phyloP scores from a whole-genome alignment of 768 basidiomycete species.

The Leccinum uliginosum region DNA sequence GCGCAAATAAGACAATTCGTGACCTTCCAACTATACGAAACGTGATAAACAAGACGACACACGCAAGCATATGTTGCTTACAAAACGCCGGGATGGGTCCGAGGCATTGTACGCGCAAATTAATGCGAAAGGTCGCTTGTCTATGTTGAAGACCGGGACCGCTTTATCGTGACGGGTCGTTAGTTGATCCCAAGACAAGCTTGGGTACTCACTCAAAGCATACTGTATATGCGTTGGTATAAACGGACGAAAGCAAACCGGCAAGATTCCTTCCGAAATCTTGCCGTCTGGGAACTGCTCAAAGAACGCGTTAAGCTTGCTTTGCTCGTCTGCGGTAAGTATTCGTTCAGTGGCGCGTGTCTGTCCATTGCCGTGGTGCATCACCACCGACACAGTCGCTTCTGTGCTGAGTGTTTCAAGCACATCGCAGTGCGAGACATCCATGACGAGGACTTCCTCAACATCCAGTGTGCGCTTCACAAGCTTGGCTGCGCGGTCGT shows the following conservation, averaged over 20 bases:
- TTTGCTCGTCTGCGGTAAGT: slow-evolving; percentile 68
- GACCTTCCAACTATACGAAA: slow-evolving; percentile 68
- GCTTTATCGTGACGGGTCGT: slow-evolving; percentile 38
- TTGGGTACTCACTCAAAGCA: slow-evolving; percentile 64
- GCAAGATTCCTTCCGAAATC: slow-evolving; percentile 83
- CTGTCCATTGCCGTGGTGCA: slow-evolving; percentile 64
- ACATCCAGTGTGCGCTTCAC: slow-evolving; percentile 89
- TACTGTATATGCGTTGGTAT: slow-evolving; percentile 81
- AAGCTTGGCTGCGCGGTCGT: slow-evolving; percentile 84
- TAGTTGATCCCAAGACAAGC: neutral
- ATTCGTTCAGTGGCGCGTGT: slow-evolving; percentile 48
- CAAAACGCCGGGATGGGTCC: slow-evolving; percentile 76
- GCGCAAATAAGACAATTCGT: slow-evolving; percentile 85
- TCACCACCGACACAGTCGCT: slow-evolving; percentile 60
- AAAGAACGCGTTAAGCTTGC: slow-evolving; percentile 73
- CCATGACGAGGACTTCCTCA: slow-evolving; percentile 88
- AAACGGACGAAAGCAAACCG: slow-evolving; percentile 76
- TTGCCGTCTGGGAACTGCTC: slow-evolving; percentile 77
- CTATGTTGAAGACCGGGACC: slow-evolving; percentile 90
- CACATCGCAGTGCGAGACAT: slow-evolving; percentile 88
- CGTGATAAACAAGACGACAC: slow-evolving; percentile 7
- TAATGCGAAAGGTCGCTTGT: slow-evolving; percentile 87
- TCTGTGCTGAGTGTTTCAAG: slow-evolving; percentile 63
- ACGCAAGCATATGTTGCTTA: slow-evolving; percentile 32
- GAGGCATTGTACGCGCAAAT: slow-evolving; percentile 89